Percentiles rank a stretch among this genome's conserved stretches.
phyloP scores from a whole-genome alignment of 2,329 filamentous ascomycete genomes.

The Talaromyces piceae region DNA sequence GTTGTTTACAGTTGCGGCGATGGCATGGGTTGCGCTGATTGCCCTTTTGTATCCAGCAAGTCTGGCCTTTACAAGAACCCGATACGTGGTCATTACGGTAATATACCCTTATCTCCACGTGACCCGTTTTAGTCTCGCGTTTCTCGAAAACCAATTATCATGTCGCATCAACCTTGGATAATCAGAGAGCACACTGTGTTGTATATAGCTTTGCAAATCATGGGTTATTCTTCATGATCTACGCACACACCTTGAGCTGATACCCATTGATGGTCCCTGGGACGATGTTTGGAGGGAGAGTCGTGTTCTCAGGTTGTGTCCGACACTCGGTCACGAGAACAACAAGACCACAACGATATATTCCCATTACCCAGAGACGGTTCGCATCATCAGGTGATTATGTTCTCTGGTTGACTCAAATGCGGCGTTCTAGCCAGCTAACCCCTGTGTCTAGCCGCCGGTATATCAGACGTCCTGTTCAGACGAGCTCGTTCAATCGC shows the following conservation, averaged over 20 bases:
- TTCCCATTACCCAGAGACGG: slow-evolving; percentile 17
- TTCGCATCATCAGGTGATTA: slow-evolving; percentile 24
- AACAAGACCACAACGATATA: slow-evolving; percentile 19
- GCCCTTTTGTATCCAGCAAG: slow-evolving; percentile 13
- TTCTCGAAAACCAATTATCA: background rate
- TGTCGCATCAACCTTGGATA: background rate
- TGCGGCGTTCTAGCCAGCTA: background rate
- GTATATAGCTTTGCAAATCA: background rate
- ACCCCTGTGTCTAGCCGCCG: slow-evolving; percentile 19
- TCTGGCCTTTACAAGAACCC: slow-evolving; percentile 28
- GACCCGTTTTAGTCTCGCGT: background rate
- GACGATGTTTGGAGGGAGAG: slow-evolving; percentile 22
- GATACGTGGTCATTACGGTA: slow-evolving; percentile 1
- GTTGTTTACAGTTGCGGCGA: background rate
- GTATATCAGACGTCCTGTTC: slow-evolving; percentile 49
- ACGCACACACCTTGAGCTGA: slow-evolving; percentile 1
- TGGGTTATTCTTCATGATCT: background rate
- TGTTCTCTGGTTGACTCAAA: slow-evolving; percentile 16
- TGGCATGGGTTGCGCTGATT: slow-evolving; percentile 1
- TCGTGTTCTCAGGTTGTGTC: slow-evolving; percentile 44
- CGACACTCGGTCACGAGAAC: slow-evolving; percentile 29
- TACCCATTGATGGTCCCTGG: slow-evolving; percentile 29
- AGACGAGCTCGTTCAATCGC: slow-evolving; percentile 49
- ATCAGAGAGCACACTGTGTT: background rate
- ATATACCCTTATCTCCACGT: background rate